phyloP scores from a whole-genome alignment of 2,329 filamentous ascomycete genomes.

The Paraconiothyrium sp. region DNA sequence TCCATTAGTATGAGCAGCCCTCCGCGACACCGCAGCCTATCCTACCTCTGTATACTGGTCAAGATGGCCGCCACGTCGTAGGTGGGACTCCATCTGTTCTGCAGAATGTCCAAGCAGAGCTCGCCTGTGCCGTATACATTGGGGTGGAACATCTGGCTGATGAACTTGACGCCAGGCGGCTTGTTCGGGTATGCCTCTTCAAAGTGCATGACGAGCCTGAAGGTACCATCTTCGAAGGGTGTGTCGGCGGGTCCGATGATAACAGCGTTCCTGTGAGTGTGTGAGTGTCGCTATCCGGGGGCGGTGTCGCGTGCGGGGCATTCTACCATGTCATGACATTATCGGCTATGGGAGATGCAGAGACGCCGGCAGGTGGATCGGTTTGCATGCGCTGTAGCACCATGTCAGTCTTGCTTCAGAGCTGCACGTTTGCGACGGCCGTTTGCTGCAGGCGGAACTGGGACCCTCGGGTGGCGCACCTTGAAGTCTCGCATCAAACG shows the following conservation, averaged over 20 bases:
- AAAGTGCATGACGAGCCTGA: conserved; percentile 97
- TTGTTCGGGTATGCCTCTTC: conserved; percentile 99
- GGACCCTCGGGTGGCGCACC: conserved; percentile 63
- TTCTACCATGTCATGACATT: conserved; percentile 95
- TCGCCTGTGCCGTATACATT: conserved; percentile 98
- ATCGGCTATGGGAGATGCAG: conserved; percentile 92
- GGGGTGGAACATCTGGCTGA: conserved; percentile 98
- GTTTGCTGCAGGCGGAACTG: conserved; percentile 14
- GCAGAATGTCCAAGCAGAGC: conserved; percentile 93
- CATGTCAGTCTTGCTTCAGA: conserved; percentile 21
- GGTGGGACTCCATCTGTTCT: conserved; percentile 98
- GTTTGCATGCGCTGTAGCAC: conserved; percentile 90
- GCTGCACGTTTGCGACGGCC: conserved; percentile 7
- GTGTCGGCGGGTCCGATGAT: conserved; percentile 98
- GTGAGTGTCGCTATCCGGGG: conserved; percentile 35
- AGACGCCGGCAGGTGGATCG: conserved; percentile 95
- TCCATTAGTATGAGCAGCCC: conserved; percentile 25
- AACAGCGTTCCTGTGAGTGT: conserved; percentile 82
- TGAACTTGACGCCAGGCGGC: conserved; percentile 96
- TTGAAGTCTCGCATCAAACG: conserved; percentile 99
- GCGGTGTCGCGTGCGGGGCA: conserved; percentile 41
- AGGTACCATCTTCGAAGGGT: conserved; percentile 97
- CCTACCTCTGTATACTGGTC: conserved; percentile 95
- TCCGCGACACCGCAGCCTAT: conserved; percentile 14
- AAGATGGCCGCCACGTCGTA: conserved; percentile 97